These are phyloP conservation scores for Mycena latifolia DNA, from an alignment of 768 basidiomycete species.

Conservation along the genomic window DNA sequence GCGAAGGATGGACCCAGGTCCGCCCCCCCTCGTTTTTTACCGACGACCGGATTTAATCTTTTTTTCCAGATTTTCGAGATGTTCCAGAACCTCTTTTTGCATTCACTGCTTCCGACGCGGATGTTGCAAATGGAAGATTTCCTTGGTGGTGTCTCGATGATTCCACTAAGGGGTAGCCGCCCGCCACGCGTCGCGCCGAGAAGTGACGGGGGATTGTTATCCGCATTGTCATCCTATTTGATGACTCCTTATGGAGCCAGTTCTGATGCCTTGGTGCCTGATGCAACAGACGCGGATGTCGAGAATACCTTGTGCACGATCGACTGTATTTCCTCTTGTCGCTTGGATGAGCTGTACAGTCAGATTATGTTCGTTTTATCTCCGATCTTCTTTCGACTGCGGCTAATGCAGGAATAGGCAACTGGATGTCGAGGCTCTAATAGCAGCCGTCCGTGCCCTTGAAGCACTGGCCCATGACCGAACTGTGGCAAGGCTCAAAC, in stretches of 20 bases:
- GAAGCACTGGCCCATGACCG: constrained; percentile 92
- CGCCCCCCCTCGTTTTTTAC: constrained; percentile 24
- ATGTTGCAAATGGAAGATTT: constrained; percentile 99
- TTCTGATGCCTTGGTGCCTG: constrained; percentile 82
- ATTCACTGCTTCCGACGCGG: constrained; percentile 89
- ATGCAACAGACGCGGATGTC: constrained; percentile 91
- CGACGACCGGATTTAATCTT: constrained; percentile 6
- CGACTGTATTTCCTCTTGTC: constrained; percentile 94
- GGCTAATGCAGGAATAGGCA: constrained; percentile 60
- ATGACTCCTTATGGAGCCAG: constrained; percentile 92
- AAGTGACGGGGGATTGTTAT: constrained; percentile 92
- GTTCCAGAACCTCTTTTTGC: constrained; percentile 95
- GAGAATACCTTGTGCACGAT: constrained; percentile 96
- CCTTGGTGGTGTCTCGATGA: constrained; percentile 92
- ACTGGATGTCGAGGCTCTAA: constrained; percentile 81
- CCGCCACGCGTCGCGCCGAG: constrained; percentile 72
- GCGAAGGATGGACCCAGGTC: constrained; percentile 96
- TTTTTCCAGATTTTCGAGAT: constrained; percentile 91
- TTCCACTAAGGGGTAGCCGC: constrained; percentile 86
- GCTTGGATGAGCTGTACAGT: constrained; percentile 92
- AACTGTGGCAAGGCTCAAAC: constrained; percentile 82
- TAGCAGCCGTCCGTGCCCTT: constrained; percentile 88
- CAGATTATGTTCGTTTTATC: constrained; percentile 84
- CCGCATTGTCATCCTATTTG: constrained; percentile 94
- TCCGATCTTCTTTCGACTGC: not conserved